Evolutionary conservation across 2,329 filamentous ascomycete species (phyloP).

Genomic region (Sarocladium oryzae): DNA sequence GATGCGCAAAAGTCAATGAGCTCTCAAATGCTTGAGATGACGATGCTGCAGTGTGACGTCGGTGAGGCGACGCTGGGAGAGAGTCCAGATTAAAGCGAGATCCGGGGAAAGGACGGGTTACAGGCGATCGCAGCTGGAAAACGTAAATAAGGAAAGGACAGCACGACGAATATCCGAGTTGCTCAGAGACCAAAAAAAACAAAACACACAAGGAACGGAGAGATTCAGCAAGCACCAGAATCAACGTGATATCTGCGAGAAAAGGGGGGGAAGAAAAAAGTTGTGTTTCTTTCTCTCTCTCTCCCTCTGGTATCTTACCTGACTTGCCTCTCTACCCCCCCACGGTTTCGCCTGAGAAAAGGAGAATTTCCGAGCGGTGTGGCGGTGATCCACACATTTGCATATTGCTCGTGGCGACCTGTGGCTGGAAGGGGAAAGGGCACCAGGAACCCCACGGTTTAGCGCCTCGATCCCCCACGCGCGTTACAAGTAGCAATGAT

Average conservation of each 20-base stretch:
- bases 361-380: slow-evolving; percentile 1
- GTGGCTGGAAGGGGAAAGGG: neutral
- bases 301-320: too few relatives aligned
- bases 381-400: neutral
- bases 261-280: too few relatives aligned
- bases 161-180: neutral
- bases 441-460: neutral
- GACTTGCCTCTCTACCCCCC: neutral
- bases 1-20: neutral
- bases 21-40: neutral
- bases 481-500: neutral
- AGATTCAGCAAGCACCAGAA: neutral
- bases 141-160: neutral
- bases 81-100: neutral
- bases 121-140: too few relatives aligned
- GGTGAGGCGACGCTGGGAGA: neutral
- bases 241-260: neutral
- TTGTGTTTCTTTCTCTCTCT: neutral
- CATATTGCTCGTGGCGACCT: neutral
- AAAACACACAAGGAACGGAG: neutral
- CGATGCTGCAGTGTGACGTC: slow-evolving; percentile 9
- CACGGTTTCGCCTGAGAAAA: neutral
- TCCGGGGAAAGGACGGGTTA: too few relatives aligned
- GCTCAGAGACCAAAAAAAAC: neutral
- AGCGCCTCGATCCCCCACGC: neutral